These are phyloP conservation scores for Alternaria infectoria DNA, from an alignment of 2,329 filamentous ascomycete genomes.

Conservation along the genomic window DNA sequence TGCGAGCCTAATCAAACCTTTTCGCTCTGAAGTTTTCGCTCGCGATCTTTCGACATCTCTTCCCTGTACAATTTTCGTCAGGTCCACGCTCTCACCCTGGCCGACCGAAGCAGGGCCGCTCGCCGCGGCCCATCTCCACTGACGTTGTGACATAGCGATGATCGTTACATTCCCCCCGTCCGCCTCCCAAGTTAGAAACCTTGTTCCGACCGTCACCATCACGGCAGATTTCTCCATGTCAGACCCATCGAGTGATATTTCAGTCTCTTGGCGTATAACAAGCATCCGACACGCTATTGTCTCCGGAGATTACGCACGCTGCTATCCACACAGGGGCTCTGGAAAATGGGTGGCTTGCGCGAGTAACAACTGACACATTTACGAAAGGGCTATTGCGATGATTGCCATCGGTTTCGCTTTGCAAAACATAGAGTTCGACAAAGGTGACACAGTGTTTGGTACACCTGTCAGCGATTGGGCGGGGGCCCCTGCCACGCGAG, in stretches of 20 bases:
- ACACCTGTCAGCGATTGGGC: conserved; percentile 4
- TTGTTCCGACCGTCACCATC: not conserved
- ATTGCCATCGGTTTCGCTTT: not conserved
- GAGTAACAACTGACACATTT: not conserved
- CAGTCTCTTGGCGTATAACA: conserved; percentile 4
- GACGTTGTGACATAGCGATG: conserved; percentile 10
- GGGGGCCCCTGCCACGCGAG: conserved; percentile 21
- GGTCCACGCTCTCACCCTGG: conserved; percentile 4
- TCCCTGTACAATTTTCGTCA: conserved; percentile 10
- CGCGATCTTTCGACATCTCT: not conserved
- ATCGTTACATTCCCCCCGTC: not conserved
- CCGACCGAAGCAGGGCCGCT: conserved; percentile 12
- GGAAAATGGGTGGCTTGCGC: not conserved
- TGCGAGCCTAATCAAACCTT: conserved; percentile 17
- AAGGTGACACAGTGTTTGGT: not conserved
- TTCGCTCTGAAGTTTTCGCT: conserved; percentile 1
- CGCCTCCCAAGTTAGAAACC: not conserved
- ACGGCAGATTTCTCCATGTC: not conserved
- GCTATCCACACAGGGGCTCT: not conserved
- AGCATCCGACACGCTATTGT: conserved; percentile 1
- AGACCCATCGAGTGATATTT: conserved; percentile 5
- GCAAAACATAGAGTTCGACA: not conserved
- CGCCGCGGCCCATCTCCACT: conserved; percentile 4
- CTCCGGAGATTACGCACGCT: conserved; percentile 4
- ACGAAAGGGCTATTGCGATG: not conserved